phyloP scores from a whole-genome alignment of 441 rosid genomes.

The Jatropha multifida region DNA sequence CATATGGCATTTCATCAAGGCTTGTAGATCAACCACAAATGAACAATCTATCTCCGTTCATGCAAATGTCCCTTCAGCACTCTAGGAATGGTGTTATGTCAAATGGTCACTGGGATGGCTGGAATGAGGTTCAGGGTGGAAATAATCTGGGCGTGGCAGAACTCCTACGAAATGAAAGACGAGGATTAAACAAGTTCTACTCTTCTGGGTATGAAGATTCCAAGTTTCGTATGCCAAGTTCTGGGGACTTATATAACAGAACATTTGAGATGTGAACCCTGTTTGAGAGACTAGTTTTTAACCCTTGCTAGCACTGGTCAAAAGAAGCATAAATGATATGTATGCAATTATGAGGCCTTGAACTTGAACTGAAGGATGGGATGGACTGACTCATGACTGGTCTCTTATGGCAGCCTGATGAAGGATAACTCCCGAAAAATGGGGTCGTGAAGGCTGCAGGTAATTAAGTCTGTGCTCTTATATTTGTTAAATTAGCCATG shows the following conservation, averaged over 20 bases:
- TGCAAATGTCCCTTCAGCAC: conserved; percentile 59
- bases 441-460: conserved; percentile 43
- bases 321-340: conserved; percentile 20
- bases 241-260: conserved; percentile 71
- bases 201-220: conserved; percentile 71
- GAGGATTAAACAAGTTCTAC: conserved; percentile 59
- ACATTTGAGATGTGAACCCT: conserved; percentile 72
- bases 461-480: conserved; percentile 7
- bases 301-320: conserved; percentile 28
- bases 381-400: conserved; percentile 27
- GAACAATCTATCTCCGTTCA: conserved; percentile 47
- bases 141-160: conserved; percentile 60
- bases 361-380: conserved; percentile 25
- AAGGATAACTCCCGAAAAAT: conserved; percentile 37
- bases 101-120: conserved; percentile 83
- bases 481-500: neutral
- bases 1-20: conserved; percentile 69
- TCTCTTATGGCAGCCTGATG: conserved; percentile 37
- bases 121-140: conserved; percentile 71
- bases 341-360: conserved; percentile 20
- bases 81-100: conserved; percentile 58
- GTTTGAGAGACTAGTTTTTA: conserved; percentile 15
- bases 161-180: conserved; percentile 71
- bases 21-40: conserved; percentile 62
- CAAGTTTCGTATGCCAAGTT: conserved; percentile 64